Evolutionary conservation across 805 yeast species (phyloP).

Genomic region (Yamadazyma paraphyllophila): DNA sequence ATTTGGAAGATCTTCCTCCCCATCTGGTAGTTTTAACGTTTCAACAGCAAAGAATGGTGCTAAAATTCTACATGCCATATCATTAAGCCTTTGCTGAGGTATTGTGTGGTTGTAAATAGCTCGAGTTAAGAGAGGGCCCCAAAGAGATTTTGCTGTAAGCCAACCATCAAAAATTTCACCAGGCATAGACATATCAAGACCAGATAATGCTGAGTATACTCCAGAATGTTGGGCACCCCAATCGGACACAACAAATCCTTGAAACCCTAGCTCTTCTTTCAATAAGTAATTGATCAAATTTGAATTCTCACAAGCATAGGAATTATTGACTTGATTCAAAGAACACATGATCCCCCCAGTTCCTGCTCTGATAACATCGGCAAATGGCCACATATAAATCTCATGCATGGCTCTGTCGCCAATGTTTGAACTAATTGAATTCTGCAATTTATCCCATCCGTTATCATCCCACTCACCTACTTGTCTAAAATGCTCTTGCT

Average conservation of each 20-base stretch:
- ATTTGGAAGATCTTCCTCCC: constrained; percentile 46
- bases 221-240: constrained; percentile 68
- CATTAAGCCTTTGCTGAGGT: constrained; percentile 52
- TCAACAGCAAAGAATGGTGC: constrained; percentile 54
- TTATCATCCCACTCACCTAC: constrained; percentile 47
- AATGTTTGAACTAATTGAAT: constrained; percentile 50
- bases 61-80: constrained; percentile 59
- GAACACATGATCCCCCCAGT: constrained; percentile 63
- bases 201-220: constrained; percentile 53
- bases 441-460: constrained; percentile 42
- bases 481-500: constrained; percentile 60
- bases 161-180: constrained; percentile 53
- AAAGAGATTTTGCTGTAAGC: constrained; percentile 51
- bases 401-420: constrained; percentile 65
- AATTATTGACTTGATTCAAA: constrained; percentile 54
- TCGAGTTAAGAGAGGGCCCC: constrained; percentile 57
- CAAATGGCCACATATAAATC: constrained; percentile 64
- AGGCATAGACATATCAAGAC: constrained; percentile 68
- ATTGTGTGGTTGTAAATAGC: constrained; percentile 57
- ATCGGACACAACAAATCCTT: constrained; percentile 65
- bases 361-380: constrained; percentile 59
- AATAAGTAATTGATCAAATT: constrained; percentile 52
- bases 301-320: constrained; percentile 60
- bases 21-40: constrained; percentile 29
- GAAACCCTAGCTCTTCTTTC: constrained; percentile 63